Conservation (phyloP, 139 green algal species). For the Tetratostichococcus sp. region DNA sequence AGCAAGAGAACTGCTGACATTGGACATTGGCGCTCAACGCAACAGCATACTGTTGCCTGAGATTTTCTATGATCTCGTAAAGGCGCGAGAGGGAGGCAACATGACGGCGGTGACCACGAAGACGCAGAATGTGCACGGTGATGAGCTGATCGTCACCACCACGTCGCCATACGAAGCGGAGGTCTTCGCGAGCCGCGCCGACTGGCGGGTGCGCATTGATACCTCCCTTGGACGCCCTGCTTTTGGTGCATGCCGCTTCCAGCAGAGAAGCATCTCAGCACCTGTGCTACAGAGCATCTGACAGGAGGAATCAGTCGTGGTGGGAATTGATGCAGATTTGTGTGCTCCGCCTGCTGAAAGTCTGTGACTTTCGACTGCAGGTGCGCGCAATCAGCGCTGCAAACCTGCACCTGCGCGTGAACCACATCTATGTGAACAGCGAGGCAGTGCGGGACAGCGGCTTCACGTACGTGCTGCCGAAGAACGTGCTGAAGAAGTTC, state of each 20-base stretch:
- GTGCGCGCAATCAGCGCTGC: constrained; percentile 86
- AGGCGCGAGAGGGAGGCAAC: constrained; percentile 71
- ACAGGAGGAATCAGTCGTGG: too few relatives aligned
- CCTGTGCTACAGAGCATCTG: too few relatives aligned
- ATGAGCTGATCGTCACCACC: constrained; percentile 97
- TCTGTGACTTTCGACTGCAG: neutral
- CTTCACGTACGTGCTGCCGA: constrained; percentile 98
- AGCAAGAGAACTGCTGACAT: too few relatives aligned
- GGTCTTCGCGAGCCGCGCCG: constrained; percentile 92
- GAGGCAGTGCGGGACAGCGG: constrained; percentile 92
- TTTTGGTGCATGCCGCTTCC: too few relatives aligned
- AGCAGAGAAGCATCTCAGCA: too few relatives aligned
- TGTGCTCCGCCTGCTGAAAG: too few relatives aligned
- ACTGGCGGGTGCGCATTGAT: constrained; percentile 83
- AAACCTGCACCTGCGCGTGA: constrained; percentile 98
- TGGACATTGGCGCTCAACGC: too few relatives aligned
- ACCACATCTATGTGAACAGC: constrained; percentile 99
- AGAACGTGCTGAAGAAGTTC: constrained; percentile 99
- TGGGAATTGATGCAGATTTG: too few relatives aligned
- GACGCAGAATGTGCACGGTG: constrained; percentile 95
- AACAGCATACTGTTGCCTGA: neutral
- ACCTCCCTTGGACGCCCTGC: too few relatives aligned
- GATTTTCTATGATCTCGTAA: neutral
- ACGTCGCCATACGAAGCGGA: constrained; percentile 95
- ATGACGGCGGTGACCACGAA: constrained; percentile 92